These are phyloP conservation scores for Alternaria arborescens DNA, from an alignment of 2,329 filamentous ascomycete species.

Conservation along the genomic window DNA sequence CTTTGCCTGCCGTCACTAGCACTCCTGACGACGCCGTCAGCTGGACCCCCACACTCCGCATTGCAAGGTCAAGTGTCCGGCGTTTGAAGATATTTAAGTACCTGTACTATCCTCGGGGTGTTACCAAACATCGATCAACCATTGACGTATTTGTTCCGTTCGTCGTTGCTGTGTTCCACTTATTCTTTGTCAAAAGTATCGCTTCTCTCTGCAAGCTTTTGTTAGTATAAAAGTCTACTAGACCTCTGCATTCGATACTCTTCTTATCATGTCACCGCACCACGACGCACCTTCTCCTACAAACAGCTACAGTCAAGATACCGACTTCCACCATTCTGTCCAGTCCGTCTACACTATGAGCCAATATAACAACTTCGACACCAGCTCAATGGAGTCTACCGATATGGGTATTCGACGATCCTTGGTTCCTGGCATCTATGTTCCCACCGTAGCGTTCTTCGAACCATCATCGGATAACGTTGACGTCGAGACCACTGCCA, in stretches of 20 bases:
- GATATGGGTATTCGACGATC: constrained; percentile 47
- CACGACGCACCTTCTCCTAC: constrained; percentile 50
- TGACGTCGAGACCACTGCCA: constrained; percentile 52
- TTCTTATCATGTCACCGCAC: constrained; percentile 50
- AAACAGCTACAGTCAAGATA: constrained; percentile 43
- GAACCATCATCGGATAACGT: constrained; percentile 52
- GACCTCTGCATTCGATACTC: constrained; percentile 11
- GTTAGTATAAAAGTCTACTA: constrained; percentile 40
- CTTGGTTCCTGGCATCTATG: constrained; percentile 54
- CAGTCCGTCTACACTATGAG: constrained; percentile 47
- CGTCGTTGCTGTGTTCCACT: constrained; percentile 33
- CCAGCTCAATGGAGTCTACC: constrained; percentile 48
- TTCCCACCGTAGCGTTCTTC: constrained; percentile 57
- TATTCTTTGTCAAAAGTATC: constrained; percentile 47
- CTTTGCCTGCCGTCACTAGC: constrained; percentile 42
- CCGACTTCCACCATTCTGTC: constrained; percentile 44
- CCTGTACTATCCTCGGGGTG: constrained; percentile 41
- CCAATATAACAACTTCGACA: constrained; percentile 49
- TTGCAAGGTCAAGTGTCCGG: constrained; percentile 31
- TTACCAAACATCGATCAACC: constrained; percentile 36
- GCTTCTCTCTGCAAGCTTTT: constrained; percentile 31
- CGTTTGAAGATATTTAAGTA: constrained; percentile 50
- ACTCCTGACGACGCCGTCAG: constrained; percentile 46
- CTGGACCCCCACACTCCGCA: constrained; percentile 51
- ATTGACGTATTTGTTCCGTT: constrained; percentile 49